phyloP scores from a whole-genome alignment of 148 eudicot genomes.

The Heliosperma pusillum region DNA sequence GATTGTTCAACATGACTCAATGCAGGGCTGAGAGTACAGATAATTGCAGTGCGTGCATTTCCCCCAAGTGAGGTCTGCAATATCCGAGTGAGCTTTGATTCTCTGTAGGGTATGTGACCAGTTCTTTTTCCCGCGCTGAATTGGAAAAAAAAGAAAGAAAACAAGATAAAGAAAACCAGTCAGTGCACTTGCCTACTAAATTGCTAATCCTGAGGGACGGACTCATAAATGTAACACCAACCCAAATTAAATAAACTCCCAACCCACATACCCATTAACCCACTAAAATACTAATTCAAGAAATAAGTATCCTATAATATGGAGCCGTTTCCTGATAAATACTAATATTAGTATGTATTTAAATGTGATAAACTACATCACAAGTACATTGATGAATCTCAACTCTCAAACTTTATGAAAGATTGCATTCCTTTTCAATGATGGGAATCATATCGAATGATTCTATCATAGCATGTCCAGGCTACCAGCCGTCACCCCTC shows the following conservation, averaged over 20 bases:
- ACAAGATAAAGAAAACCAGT: background rate
- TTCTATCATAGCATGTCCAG: too few species aligned
- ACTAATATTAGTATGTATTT: background rate
- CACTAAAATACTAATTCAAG: too few species aligned
- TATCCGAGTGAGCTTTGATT: constrained; percentile 94
- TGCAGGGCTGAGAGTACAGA: constrained; percentile 97
- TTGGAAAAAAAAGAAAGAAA: constrained; percentile 14
- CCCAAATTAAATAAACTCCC: too few species aligned
- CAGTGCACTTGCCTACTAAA: constrained; percentile 5
- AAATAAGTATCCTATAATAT: too few species aligned
- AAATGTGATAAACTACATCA: constrained; percentile 4
- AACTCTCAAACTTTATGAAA: constrained; percentile 1
- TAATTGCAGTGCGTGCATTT: constrained; percentile 95
- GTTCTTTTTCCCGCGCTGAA: constrained; percentile 77
- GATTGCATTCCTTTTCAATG: background rate
- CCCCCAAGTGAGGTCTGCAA: constrained; percentile 96
- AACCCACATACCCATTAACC: too few species aligned
- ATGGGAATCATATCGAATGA: background rate
- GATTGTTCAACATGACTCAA: constrained; percentile 94
- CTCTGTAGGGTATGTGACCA: constrained; percentile 89
- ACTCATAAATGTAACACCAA: too few species aligned
- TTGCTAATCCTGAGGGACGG: too few species aligned
- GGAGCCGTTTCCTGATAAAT: too few species aligned
- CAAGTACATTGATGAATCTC: background rate
- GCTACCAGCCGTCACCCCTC: too few species aligned